Evolutionary conservation across 2,329 filamentous ascomycete species (phyloP), one percentile per base, ranked within the genome.

Genomic region (Bimuria novae-zelandiae): DNA sequence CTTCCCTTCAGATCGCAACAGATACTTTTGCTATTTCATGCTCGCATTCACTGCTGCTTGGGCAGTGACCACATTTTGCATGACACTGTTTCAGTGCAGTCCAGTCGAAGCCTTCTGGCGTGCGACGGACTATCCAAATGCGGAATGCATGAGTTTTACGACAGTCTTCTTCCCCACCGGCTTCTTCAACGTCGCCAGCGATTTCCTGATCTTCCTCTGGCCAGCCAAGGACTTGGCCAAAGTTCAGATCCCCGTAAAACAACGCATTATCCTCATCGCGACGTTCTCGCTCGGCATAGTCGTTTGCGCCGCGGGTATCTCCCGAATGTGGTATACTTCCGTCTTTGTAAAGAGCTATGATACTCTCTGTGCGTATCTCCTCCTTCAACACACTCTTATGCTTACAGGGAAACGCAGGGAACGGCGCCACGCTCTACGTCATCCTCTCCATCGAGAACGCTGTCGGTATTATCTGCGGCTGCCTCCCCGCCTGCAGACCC

Each of bases 201-300:
- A 67, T 33, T 57, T 65, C 33, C 30, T 64, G 17, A 56, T 60
- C 29, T 60, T 59, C 47, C 61, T 64, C 7, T 65, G 63, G 63
- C 64, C 64, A 1, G 59, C 59, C 7, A 57, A 58, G 40, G 53
- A 60, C 17, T 54, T 67, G 7, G 54, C 49, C 27, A 48, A 42
- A 12, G 50, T 67, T 19, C 50, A 57, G 10, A 39, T 65, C 10
- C 57, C 64, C 3, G 23, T 52, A 7, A 57, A 56, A 19, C 56
- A 65, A 36, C 46, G 61, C 12, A 29, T 64, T 14, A 62, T 54
- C 12, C 55, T 67, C 2, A 55, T 67, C 11, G 40, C 36, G 5
- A 55, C 62, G 40, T 67, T 67, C 29, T 47, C 45, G 8, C 32
- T 63, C 3, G 64, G 64, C 7, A 39, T 56, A 12, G 37, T 65